Percentiles rank a stretch among this genome's conserved stretches.
phyloP scores from a whole-genome alignment of 2,329 filamentous ascomycete species.

The Diplodia scrobiculata region DNA sequence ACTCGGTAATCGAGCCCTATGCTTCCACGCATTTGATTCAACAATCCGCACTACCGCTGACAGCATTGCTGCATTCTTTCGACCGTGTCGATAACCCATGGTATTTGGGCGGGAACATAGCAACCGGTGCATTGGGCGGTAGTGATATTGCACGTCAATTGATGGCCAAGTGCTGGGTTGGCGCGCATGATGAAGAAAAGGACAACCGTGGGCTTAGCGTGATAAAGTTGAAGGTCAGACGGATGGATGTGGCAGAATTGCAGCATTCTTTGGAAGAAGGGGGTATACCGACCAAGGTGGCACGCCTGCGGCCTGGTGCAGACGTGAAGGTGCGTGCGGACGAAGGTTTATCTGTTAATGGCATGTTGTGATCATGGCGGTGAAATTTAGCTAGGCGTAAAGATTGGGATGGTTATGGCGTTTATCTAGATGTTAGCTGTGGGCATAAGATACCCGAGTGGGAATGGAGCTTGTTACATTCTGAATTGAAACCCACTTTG shows the following conservation, averaged over 20 bases:
- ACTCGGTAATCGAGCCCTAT: constrained; percentile 58
- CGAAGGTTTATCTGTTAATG: not conserved
- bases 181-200: constrained; percentile 64
- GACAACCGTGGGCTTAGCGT: constrained; percentile 57
- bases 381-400: constrained; percentile 4
- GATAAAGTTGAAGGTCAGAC: constrained; percentile 53
- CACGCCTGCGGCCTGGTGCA: constrained; percentile 11
- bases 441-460: constrained; percentile 6
- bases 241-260: constrained; percentile 53
- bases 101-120: constrained; percentile 64
- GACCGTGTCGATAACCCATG: constrained; percentile 62
- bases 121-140: constrained; percentile 60
- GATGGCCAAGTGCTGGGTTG: constrained; percentile 61
- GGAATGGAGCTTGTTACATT: not conserved
- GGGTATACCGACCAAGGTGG: constrained; percentile 15
- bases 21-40: constrained; percentile 59
- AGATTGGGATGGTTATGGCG: not conserved
- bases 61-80: constrained; percentile 66
- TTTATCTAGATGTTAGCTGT: not conserved
- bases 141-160: constrained; percentile 58
- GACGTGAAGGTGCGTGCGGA: constrained; percentile 10
- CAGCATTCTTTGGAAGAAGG: constrained; percentile 40
- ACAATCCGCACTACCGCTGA: constrained; percentile 62
- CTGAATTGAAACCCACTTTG: not conserved
- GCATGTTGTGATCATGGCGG: not conserved